Percentiles rank a stretch among this genome's conserved stretches.
These are phyloP conservation scores for Breviolum minutum DNA, from an alignment of 73 alveolate genomes.

Conservation along the genomic window DNA sequence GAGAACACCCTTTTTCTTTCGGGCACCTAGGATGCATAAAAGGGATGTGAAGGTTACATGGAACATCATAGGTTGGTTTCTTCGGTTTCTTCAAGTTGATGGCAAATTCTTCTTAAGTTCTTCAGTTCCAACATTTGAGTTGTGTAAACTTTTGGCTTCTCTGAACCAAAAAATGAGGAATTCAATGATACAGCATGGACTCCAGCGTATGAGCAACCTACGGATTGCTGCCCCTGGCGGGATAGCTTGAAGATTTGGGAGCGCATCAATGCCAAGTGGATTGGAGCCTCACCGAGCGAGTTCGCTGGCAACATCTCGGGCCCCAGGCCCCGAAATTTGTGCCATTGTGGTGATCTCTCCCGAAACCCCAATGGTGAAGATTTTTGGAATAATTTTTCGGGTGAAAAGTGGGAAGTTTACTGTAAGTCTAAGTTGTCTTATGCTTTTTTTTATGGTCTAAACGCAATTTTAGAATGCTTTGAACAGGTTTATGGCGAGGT, in stretches of 20 bases:
- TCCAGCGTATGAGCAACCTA: constrained; percentile 38
- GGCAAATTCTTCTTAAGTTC: neutral
- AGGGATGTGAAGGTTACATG: neutral
- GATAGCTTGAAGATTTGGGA: constrained; percentile 30
- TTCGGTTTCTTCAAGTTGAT: neutral
- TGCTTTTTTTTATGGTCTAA: too few relatives aligned
- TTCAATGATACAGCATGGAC: constrained; percentile 65
- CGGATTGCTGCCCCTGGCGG: constrained; percentile 80
- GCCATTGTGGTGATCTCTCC: too few relatives aligned
- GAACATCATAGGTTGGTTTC: too few relatives aligned
- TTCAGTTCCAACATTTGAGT: neutral
- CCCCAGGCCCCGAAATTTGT: constrained; percentile 1
- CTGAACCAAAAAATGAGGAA: neutral
- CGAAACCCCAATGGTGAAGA: neutral
- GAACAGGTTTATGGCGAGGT: too few relatives aligned
- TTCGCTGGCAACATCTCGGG: constrained; percentile 62
- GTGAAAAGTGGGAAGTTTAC: neutral
- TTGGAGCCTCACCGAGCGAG: constrained; percentile 1
- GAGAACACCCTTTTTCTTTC: constrained; percentile 76
- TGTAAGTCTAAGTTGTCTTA: too few relatives aligned
- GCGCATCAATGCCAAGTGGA: constrained; percentile 68
- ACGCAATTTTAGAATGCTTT: too few relatives aligned
- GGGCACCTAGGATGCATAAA: neutral
- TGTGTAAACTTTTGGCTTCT: neutral
- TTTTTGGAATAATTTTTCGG: neutral